Percentiles rank a stretch among this genome's conserved stretches.
Evolutionary conservation across 2,329 filamentous ascomycete genomes (phyloP).

Genomic region (Fusarium tupiense): DNA sequence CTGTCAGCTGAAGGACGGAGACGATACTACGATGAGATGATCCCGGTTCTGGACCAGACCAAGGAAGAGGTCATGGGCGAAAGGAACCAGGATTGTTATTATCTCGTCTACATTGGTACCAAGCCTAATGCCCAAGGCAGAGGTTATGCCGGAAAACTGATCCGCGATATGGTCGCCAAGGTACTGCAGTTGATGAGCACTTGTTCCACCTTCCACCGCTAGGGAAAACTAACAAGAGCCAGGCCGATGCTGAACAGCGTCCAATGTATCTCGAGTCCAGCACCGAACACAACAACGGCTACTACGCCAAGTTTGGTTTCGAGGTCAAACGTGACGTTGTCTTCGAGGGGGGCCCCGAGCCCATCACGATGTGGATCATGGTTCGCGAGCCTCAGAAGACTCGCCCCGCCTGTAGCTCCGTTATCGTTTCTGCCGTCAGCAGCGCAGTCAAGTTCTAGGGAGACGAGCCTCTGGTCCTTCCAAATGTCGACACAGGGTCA

Average conservation of each 20-base stretch:
- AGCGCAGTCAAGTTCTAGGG: constrained; percentile 40
- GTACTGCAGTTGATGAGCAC: constrained; percentile 52
- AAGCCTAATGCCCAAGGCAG: constrained; percentile 75
- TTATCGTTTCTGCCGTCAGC: constrained; percentile 34
- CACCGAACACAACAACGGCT: constrained; percentile 71
- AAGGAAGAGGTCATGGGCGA: constrained; percentile 75
- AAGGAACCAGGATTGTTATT: constrained; percentile 76
- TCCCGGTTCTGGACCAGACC: constrained; percentile 77
- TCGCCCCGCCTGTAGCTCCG: constrained; percentile 40
- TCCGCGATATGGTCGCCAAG: constrained; percentile 73
- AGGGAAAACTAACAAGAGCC: background rate
- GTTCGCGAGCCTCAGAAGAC: constrained; percentile 72
- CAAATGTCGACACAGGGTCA: constrained; percentile 20
- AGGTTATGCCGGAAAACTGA: constrained; percentile 76
- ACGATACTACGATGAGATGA: constrained; percentile 81
- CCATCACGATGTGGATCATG: constrained; percentile 81
- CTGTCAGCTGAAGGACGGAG: constrained; percentile 76
- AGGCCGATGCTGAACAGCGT: constrained; percentile 75
- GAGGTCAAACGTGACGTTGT: constrained; percentile 70
- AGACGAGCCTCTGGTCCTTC: constrained; percentile 32
- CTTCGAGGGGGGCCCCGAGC: constrained; percentile 65
- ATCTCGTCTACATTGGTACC: constrained; percentile 85
- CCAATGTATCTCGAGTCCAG: constrained; percentile 84
- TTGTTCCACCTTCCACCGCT: background rate
- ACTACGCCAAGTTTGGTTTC: constrained; percentile 83